Evolutionary conservation across 164 flowering plant genomes (phyloP), one percentile per base, ranked within the genome.

Genomic region (Cinnamomum micranthum): DNA sequence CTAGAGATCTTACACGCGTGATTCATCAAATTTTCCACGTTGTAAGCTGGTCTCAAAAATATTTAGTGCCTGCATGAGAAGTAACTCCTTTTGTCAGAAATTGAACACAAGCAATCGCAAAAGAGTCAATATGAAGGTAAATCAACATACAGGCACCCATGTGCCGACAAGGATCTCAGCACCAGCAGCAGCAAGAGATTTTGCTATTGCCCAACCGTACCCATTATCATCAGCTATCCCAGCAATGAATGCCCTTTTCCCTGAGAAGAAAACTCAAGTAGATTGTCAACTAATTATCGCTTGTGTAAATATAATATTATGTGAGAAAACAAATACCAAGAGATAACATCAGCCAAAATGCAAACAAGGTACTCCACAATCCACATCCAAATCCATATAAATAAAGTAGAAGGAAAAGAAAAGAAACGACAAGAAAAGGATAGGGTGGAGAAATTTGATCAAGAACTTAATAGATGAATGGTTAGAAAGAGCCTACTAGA

Each of bases 171-270:
- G 90, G 83, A 95, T 93, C 84, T 95, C 93, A 83, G 99, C 99
- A 75, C 99, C 99, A 0, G 99, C 98, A 76, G 99, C 97, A 80
- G 99, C 99, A 50, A 95, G 95, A 76, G 98, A 91, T 79, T 93
- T 95, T 65, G 99, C 99, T 28, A 95, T 95, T 19, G 99, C 99
- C 99, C 99, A 95, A 69, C 98, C 98, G 82, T 95, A 93, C 47
- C 98, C 98, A 82, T 91, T 92, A 76, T 95, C 99, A 89, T 95
- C 99, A 79, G 98, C 98, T 71, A 93, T 80, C 73, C 98, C 98
- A 78, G 99, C 99, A 76, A 95, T 88, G 82, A 93, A 95, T 73
- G 99, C 99, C 71, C 90, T 86, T 83, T 93, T 95, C 75, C 99
- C 99, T 95, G 78, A 66, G 80, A 76, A 64, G 20, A 19, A 27